phyloP scores from a whole-genome alignment of 306 rosid species.

The Vigna trinervia region DNA sequence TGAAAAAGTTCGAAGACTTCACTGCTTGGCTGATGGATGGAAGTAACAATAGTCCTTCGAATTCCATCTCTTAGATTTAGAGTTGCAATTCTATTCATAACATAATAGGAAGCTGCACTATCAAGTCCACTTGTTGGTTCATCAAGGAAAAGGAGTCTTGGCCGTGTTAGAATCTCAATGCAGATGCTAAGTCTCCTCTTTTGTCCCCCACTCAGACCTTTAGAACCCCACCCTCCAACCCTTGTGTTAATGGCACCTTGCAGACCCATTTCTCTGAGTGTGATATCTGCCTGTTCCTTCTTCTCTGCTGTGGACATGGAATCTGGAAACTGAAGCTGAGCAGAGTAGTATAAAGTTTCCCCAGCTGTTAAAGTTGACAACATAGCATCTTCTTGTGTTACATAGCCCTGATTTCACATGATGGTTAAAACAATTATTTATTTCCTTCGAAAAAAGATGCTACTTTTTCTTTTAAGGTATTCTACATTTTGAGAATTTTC shows the following conservation, averaged over 20 bases:
- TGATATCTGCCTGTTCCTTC: constrained; percentile 61
- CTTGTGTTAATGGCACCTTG: constrained; percentile 63
- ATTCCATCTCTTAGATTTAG: constrained; percentile 52
- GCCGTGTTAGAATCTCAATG: constrained; percentile 69
- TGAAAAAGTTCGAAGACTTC: constrained; percentile 68
- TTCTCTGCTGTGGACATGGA: constrained; percentile 67
- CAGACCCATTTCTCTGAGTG: constrained; percentile 71
- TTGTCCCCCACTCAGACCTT: constrained; percentile 75
- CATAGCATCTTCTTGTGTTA: constrained; percentile 72
- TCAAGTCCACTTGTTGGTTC: constrained; percentile 88
- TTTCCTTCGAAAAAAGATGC: neutral
- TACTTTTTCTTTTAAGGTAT: constrained; percentile 5
- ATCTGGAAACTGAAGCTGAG: constrained; percentile 67
- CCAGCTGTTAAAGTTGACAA: constrained; percentile 61
- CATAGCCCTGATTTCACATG: constrained; percentile 59
- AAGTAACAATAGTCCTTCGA: constrained; percentile 59
- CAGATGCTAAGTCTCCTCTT: constrained; percentile 81
- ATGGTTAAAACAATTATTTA: neutral
- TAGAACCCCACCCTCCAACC: constrained; percentile 64
- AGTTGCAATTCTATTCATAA: constrained; percentile 60
- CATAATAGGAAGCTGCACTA: constrained; percentile 77
- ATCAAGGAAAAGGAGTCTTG: constrained; percentile 73
- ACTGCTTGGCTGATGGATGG: constrained; percentile 79
- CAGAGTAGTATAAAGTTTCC: constrained; percentile 66
- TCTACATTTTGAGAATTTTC: constrained; percentile 31